Evolutionary conservation across 495 filamentous ascomycete genomes (phyloP), one percentile per base, ranked within the genome.

Genomic region (Tirmania nivea): DNA sequence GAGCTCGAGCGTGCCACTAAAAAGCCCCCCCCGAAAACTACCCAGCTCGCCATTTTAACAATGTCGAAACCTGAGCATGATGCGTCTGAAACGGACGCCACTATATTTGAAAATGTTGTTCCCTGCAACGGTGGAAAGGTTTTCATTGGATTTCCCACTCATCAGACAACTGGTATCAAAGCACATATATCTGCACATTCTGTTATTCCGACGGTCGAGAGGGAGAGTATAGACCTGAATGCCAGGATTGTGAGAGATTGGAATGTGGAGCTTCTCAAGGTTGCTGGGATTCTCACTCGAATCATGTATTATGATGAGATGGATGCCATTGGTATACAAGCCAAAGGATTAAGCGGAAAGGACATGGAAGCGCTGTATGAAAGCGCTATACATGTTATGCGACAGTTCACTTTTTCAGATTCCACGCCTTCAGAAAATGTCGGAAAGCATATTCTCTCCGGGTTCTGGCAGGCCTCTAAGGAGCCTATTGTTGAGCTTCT

Each of bases 111-210:
- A 0, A 86, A 86, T 0, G 86, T 96, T n/a, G 68, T 95, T 1
- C 92, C 92, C 19, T 83, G 77, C 35, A 90, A 86, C 63, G 77
- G 79, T 48, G 92, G 92, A 21, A 77, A 81, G 51, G 79, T 99
- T 35, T 99, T 95, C 63, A 99, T 99, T 60, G 92, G 92, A 1
- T 96, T 96, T 65, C 89, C 90, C 21, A 99, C 92, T 3, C 83
- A 84, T 49, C 92, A 99, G 68, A 99, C 92, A 1, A 99, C 92
- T 3, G 87, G 87, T 25, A 78, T 88, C 11, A 83, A 86, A 35
- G 84, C 86, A 59, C 92, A 99, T 68, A 82, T 99, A n/a, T 94
- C 87, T n/a, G 92, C 92, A 1, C 88, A 88, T 8, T 94, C 89
- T 14, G 80, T 96, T 39, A 96, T 99, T 57, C 92, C 92, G 3